A percentile compares a stretch with the other conserved stretches of the same genome.
phyloP scores from a whole-genome alignment of 805 yeast genomes.

The Pichia sporocuriosa region DNA sequence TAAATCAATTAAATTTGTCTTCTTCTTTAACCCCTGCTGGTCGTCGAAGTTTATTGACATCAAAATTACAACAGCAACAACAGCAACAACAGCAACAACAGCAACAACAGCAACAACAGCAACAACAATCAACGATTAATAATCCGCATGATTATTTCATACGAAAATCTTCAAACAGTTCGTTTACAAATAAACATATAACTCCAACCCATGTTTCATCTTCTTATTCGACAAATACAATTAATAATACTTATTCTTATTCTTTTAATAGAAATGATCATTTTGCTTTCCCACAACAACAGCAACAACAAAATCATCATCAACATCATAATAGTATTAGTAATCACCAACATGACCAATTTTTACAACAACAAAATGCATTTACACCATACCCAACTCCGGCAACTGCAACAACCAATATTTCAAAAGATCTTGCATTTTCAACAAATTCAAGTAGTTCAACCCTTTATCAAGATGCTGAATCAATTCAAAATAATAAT shows the following conservation, averaged over 20 bases:
- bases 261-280: background rate
- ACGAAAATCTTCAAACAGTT: constrained; percentile 4
- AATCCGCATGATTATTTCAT: constrained; percentile 8
- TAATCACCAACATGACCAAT: background rate
- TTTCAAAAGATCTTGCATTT: constrained; percentile 43
- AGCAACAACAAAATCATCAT: background rate
- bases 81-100: constrained; percentile 15
- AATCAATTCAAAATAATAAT: too few species aligned
- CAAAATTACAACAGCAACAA: constrained; percentile 23
- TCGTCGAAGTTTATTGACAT: constrained; percentile 26
- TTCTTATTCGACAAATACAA: constrained; percentile 8
- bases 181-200: background rate
- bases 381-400: constrained; percentile 35
- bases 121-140: constrained; percentile 6
- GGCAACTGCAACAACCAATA: constrained; percentile 49
- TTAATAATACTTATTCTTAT: too few species aligned
- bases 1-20: constrained; percentile 3
- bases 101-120: background rate
- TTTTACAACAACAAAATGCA: constrained; percentile 10
- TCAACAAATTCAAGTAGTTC: constrained; percentile 30
- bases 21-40: constrained; percentile 21
- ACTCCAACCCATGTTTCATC: constrained; percentile 2
- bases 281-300: background rate
- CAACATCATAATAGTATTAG: too few species aligned
- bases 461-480: constrained; percentile 29